These are phyloP conservation scores for Fusarium papillatum DNA, from an alignment of 2,329 filamentous ascomycete genomes.

Conservation along the genomic window DNA sequence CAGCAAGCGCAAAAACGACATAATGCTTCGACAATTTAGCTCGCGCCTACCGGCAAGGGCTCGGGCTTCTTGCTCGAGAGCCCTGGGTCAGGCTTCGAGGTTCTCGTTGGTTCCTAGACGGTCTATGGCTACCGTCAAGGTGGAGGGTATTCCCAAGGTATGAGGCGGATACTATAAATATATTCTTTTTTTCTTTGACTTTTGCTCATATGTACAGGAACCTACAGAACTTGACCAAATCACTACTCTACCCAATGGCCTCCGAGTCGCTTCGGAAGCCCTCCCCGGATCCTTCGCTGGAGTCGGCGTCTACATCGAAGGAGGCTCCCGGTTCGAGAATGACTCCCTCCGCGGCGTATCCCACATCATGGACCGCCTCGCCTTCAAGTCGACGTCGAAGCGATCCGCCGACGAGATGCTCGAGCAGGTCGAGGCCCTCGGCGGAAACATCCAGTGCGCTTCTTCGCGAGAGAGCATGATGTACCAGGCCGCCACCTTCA, in stretches of 20 bases:
- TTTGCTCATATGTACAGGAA: conserved; percentile 62
- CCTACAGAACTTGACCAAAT: conserved; percentile 89
- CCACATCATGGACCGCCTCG: conserved; percentile 95
- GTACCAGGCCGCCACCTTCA: conserved; percentile 99
- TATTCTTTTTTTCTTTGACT: too few relatives aligned
- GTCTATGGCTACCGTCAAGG: conserved; percentile 49
- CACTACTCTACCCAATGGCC: conserved; percentile 90
- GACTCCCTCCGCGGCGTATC: conserved; percentile 87
- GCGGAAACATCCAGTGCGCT: conserved; percentile 97
- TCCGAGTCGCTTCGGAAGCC: conserved; percentile 95
- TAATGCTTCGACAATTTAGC: conserved; percentile 54
- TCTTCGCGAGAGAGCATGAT: conserved; percentile 96
- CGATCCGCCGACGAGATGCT: conserved; percentile 87
- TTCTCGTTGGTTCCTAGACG: conserved; percentile 38
- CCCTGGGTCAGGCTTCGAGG: conserved; percentile 40
- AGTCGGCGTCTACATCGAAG: conserved; percentile 95
- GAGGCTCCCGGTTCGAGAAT: conserved; percentile 94
- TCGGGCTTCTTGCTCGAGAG: conserved; percentile 40
- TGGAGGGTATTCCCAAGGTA: conserved; percentile 54
- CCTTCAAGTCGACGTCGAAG: conserved; percentile 88
- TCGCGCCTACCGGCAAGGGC: conserved; percentile 47
- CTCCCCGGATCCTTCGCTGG: conserved; percentile 95
- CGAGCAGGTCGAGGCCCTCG: conserved; percentile 87
- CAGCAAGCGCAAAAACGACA: conserved; percentile 18
- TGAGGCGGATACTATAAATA: neutral